Evolutionary conservation across 768 basidiomycete species (phyloP).

Genomic region (Lactarius deliciosus): DNA sequence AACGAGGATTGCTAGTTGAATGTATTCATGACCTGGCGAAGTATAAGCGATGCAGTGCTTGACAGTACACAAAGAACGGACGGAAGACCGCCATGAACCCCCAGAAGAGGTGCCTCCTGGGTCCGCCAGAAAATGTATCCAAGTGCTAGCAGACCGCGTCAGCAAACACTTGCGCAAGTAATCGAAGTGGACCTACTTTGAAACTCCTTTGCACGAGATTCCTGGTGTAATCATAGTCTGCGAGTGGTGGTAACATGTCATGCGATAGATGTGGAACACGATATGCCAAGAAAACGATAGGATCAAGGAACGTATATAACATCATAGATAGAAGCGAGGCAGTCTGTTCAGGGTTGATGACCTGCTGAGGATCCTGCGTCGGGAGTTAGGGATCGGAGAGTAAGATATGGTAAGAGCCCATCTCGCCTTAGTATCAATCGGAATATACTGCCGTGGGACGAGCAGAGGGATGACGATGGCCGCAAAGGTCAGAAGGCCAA

Average conservation of each 20-base stretch:
- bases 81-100: conserved; percentile 32
- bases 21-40: conserved; percentile 24
- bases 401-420: neutral
- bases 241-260: conserved; percentile 47
- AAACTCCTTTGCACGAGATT: conserved; percentile 39
- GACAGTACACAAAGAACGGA: neutral
- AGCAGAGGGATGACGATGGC: conserved; percentile 53
- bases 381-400: neutral
- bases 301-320: conserved; percentile 56
- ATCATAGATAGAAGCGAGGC: conserved; percentile 37
- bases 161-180: neutral
- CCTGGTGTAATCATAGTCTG: conserved; percentile 46
- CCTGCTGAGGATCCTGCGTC: conserved; percentile 31
- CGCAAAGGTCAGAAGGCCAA: conserved; percentile 46
- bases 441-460: conserved; percentile 56
- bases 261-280: conserved; percentile 45
- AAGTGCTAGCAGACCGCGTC: conserved; percentile 31
- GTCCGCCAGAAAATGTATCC: conserved; percentile 31
- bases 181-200: conserved; percentile 32
- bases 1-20: conserved; percentile 14
- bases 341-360: conserved; percentile 36
- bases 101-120: conserved; percentile 33
- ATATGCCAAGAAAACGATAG: conserved; percentile 45
- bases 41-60: neutral
- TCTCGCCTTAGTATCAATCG: conserved; percentile 52